These are phyloP conservation scores for Onygenales sp. DNA, from an alignment of 2,329 filamentous ascomycete species.

Conservation along the genomic window DNA sequence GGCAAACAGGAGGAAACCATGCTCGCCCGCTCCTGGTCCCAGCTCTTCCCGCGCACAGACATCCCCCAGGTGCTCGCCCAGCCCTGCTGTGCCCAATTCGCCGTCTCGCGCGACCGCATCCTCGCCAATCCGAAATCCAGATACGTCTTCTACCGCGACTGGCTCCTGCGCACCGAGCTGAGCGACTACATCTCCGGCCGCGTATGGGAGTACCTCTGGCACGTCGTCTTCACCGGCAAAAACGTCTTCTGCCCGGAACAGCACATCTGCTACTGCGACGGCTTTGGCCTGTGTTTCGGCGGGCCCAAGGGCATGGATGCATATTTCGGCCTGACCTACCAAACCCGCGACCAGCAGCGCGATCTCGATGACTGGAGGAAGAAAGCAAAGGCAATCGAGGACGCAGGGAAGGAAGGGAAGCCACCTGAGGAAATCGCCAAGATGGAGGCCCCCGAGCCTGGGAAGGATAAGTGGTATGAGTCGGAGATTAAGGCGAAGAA, in stretches of 20 bases:
- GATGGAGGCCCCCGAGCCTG: constrained; percentile 29
- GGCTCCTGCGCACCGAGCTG: constrained; percentile 49
- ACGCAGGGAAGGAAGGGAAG: constrained; percentile 16
- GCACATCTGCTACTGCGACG: constrained; percentile 54
- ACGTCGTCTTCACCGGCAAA: constrained; percentile 49
- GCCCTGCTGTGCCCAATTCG: constrained; percentile 57
- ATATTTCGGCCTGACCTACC: constrained; percentile 39
- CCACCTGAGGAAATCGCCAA: constrained; percentile 16
- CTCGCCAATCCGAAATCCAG: constrained; percentile 42
- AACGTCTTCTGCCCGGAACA: constrained; percentile 38
- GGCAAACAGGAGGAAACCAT: constrained; percentile 39
- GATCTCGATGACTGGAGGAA: constrained; percentile 31
- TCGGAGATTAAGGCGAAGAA: constrained; percentile 36
- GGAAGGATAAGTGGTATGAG: constrained; percentile 34
- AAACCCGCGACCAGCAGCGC: constrained; percentile 29
- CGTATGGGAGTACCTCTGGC: constrained; percentile 57
- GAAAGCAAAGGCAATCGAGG: constrained; percentile 25
- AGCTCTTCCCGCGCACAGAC: constrained; percentile 36
- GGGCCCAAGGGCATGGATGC: constrained; percentile 33
- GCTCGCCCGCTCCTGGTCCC: constrained; percentile 37
- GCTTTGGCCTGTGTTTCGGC: constrained; percentile 53
- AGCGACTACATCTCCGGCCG: constrained; percentile 48
- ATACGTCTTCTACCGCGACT: constrained; percentile 50
- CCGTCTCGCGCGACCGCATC: constrained; percentile 49
- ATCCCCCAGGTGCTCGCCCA: constrained; percentile 45